Percentiles rank a stretch among this genome's conserved stretches.
Evolutionary conservation across 345 rosid species (phyloP).

Genomic region (thale cress (Arabidopsis thaliana)): TAIR10.1 NC_003070.9:18656001-18656500

Average conservation of each 20-base stretch:
- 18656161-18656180: slow-evolving; percentile 61
- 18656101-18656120: slow-evolving; percentile 80
- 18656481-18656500: slow-evolving; percentile 67
- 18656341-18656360: slow-evolving; percentile 57
- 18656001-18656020: neutral
- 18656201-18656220: neutral
- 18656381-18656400: neutral
- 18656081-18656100: slow-evolving; percentile 68
- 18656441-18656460: slow-evolving; percentile 58
- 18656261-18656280: slow-evolving; percentile 12
- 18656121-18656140: slow-evolving; percentile 57
- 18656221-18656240: neutral
- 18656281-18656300: slow-evolving; percentile 66
- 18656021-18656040: slow-evolving; percentile 30
- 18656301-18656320: slow-evolving; percentile 91
- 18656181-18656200: slow-evolving; percentile 72
- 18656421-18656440: neutral
- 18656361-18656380: slow-evolving; percentile 50
- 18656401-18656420: neutral
- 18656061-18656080: slow-evolving; percentile 65
- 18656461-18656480: slow-evolving; percentile 63
- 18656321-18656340: slow-evolving; percentile 73
- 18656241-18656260: neutral
- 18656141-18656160: slow-evolving; percentile 50
- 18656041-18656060: slow-evolving; percentile 83